These are phyloP conservation scores for Dactylellina haptotyla DNA, from an alignment of 2,329 filamentous ascomycete genomes.

Conservation along the genomic window DNA sequence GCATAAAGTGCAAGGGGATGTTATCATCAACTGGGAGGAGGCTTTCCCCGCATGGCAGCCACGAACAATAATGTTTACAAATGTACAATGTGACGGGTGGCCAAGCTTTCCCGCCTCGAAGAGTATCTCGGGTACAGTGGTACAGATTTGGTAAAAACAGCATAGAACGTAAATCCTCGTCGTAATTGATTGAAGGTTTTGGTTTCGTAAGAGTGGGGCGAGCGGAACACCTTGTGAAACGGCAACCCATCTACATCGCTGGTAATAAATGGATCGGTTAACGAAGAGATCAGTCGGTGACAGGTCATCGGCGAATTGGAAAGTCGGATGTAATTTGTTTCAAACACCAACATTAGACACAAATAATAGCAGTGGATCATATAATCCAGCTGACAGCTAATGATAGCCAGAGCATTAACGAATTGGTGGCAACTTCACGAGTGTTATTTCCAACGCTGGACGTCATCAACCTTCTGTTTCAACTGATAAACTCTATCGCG, in stretches of 20 bases:
- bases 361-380: neutral
- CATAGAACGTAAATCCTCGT: neutral
- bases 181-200: neutral
- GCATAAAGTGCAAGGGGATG: slow-evolving; percentile 6
- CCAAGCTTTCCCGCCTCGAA: neutral
- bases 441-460: neutral
- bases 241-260: neutral
- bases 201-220: slow-evolving; percentile 17
- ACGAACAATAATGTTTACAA: slow-evolving; percentile 4
- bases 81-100: neutral
- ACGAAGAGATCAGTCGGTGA: neutral
- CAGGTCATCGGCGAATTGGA: neutral
- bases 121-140: slow-evolving; percentile 2
- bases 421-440: neutral
- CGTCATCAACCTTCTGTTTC: slow-evolving; percentile 20
- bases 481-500: slow-evolving; percentile 13
- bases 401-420: no score
- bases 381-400: neutral
- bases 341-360: neutral
- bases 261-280: neutral
- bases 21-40: neutral
- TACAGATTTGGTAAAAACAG: neutral
- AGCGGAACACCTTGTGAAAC: slow-evolving; percentile 1
- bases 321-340: neutral
- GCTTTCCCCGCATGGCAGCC: slow-evolving; percentile 40